phyloP scores from a whole-genome alignment of 2,329 filamentous ascomycete species.

The Aureobasidium sp. region DNA sequence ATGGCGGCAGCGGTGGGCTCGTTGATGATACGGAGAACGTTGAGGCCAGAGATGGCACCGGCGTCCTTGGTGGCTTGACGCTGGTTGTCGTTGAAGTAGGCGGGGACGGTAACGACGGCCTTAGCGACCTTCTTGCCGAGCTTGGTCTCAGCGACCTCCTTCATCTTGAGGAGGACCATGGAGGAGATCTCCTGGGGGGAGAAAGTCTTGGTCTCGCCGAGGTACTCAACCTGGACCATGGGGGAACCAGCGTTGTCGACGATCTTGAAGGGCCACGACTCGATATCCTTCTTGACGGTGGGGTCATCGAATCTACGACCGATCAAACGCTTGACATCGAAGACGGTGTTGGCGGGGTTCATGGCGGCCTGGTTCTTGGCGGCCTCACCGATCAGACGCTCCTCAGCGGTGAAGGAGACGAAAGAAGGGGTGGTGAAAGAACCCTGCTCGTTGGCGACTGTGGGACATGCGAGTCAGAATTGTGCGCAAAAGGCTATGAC shows the following conservation, averaged over 20 bases:
- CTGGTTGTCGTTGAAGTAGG: constrained; percentile 99
- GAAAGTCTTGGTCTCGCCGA: constrained; percentile 91
- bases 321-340: constrained; percentile 99
- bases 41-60: constrained; percentile 92
- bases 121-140: constrained; percentile 98
- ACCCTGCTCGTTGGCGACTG: constrained; percentile 98
- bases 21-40: constrained; percentile 99
- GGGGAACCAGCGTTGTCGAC: constrained; percentile 82
- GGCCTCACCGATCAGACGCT: constrained; percentile 98
- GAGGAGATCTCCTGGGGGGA: constrained; percentile 97
- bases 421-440: constrained; percentile 98
- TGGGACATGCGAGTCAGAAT: constrained; percentile 17
- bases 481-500: neutral
- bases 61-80: constrained; percentile 99
- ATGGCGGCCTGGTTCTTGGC: constrained; percentile 99
- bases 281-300: constrained; percentile 96
- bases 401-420: constrained; percentile 97
- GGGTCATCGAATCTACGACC: constrained; percentile 92
- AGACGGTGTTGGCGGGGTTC: constrained; percentile 97
- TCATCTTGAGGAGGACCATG: constrained; percentile 99
- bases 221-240: constrained; percentile 90
- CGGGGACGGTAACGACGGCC: constrained; percentile 96
- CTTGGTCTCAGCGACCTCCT: constrained; percentile 97
- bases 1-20: constrained; percentile 98
- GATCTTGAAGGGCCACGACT: constrained; percentile 99